Conservation (phyloP, 495 filamentous ascomycete species). For the Aspergillus sclerotioniger region DNA sequence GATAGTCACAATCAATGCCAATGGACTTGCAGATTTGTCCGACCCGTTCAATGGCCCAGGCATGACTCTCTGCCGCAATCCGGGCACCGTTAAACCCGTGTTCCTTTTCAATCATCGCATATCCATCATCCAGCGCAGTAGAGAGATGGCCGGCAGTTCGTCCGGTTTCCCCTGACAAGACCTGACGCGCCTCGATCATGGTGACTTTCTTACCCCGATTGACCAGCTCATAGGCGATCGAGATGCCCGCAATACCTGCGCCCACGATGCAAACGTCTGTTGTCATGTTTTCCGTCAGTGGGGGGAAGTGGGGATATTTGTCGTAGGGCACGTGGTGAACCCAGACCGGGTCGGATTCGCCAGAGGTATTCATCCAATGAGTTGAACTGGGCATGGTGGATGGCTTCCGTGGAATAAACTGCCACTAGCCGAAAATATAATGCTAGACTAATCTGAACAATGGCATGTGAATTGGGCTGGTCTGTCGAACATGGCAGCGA, state of each 20-base stretch:
- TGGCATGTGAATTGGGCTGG: no score
- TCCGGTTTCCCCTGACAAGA: slow-evolving; percentile 53
- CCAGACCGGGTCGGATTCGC: slow-evolving; percentile 52
- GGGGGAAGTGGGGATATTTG: slow-evolving; percentile 42
- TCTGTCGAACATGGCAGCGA: no score
- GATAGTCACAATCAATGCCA: slow-evolving; percentile 56
- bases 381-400: slow-evolving; percentile 12
- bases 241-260: slow-evolving; percentile 55
- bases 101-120: slow-evolving; percentile 47
- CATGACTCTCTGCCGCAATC: slow-evolving; percentile 52
- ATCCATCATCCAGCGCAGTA: slow-evolving; percentile 53
- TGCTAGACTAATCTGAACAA: no score
- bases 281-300: slow-evolving; percentile 31
- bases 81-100: slow-evolving; percentile 48
- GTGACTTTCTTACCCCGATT: slow-evolving; percentile 45
- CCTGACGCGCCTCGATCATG: slow-evolving; percentile 55
- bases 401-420: not conserved
- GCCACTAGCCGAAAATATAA: no score
- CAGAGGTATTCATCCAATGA: slow-evolving; percentile 48
- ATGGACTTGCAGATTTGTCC: slow-evolving; percentile 46
- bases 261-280: slow-evolving; percentile 54
- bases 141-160: slow-evolving; percentile 54
- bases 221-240: slow-evolving; percentile 53
- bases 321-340: slow-evolving; percentile 47
- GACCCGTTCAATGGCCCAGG: slow-evolving; percentile 51